Evolutionary conservation across 2,329 filamentous ascomycete genomes (phyloP).

Genomic region (Neocatenulostroma microsporum): DNA sequence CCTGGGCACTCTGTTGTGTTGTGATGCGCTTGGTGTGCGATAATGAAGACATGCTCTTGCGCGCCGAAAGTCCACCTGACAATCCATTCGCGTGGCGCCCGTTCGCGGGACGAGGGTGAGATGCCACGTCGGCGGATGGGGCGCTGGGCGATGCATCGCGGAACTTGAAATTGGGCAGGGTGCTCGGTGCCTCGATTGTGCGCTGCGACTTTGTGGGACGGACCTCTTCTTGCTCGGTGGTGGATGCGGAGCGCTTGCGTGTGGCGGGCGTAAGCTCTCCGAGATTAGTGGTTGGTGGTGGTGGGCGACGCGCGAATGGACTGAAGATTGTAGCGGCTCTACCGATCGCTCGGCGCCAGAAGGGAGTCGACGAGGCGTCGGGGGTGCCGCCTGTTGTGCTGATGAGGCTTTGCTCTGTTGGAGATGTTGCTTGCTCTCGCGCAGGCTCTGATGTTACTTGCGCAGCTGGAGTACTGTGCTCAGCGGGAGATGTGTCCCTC

Average conservation of each 20-base stretch:
- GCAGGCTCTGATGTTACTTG: too few relatives aligned
- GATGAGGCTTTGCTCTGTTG: too few relatives aligned
- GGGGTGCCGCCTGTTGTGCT: too few relatives aligned
- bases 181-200: not conserved
- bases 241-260: not conserved
- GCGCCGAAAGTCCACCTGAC: too few relatives aligned
- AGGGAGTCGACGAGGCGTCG: conserved; percentile 4
- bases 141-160: not conserved
- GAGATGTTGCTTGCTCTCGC: too few relatives aligned
- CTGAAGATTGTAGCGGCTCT: conserved; percentile 5
- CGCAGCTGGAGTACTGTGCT: too few relatives aligned
- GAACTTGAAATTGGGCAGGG: not conserved
- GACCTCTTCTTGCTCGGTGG: not conserved
- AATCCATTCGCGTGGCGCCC: too few relatives aligned
- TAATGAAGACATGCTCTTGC: too few relatives aligned
- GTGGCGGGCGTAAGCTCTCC: not conserved
- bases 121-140: not conserved
- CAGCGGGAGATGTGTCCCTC: too few relatives aligned
- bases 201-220: not conserved
- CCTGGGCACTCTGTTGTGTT: too few relatives aligned
- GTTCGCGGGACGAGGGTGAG: not conserved
- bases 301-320: conserved; percentile 5
- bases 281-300: not conserved
- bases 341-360: conserved; percentile 7
- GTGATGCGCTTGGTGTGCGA: too few relatives aligned